Conservation (phyloP, 352 stramenopile genomes). For the Pythium graminicola region DNA sequence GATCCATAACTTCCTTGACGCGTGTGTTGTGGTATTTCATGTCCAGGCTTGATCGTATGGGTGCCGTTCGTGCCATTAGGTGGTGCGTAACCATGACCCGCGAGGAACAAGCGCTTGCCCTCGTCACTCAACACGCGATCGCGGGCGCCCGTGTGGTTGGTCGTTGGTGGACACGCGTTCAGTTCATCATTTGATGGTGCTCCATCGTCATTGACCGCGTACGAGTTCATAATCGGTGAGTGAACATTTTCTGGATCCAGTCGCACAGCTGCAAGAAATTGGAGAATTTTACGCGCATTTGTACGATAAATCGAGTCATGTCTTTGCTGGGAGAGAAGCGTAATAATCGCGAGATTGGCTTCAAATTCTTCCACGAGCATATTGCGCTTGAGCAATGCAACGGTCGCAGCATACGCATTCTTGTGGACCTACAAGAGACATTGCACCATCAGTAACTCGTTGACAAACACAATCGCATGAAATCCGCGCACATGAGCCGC, state of each 20-base stretch:
- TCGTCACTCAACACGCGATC: slow-evolving; percentile 79
- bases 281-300: slow-evolving; percentile 75
- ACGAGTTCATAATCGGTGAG: slow-evolving; percentile 26
- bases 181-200: slow-evolving; percentile 39
- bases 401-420: slow-evolving; percentile 63
- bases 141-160: slow-evolving; percentile 54
- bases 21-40: slow-evolving; percentile 33
- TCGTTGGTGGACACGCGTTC: slow-evolving; percentile 53
- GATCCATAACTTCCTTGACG: slow-evolving; percentile 42
- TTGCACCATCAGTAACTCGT: background rate
- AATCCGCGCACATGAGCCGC: slow-evolving; percentile 43
- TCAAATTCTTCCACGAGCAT: slow-evolving; percentile 76
- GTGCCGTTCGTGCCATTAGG: slow-evolving; percentile 4
- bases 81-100: slow-evolving; percentile 34
- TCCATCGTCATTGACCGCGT: slow-evolving; percentile 43
- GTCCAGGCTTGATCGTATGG: slow-evolving; percentile 3
- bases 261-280: slow-evolving; percentile 73
- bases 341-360: slow-evolving; percentile 68
- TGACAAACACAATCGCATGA: background rate
- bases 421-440: slow-evolving; percentile 49
- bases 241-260: slow-evolving; percentile 75
- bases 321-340: slow-evolving; percentile 77
- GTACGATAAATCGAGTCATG: slow-evolving; percentile 77
- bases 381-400: slow-evolving; percentile 72
- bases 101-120: slow-evolving; percentile 76